Base-by-base conservation (phyloP, 1,284 basidiomycete genomes). In the Calocybe gambosa region DNA sequence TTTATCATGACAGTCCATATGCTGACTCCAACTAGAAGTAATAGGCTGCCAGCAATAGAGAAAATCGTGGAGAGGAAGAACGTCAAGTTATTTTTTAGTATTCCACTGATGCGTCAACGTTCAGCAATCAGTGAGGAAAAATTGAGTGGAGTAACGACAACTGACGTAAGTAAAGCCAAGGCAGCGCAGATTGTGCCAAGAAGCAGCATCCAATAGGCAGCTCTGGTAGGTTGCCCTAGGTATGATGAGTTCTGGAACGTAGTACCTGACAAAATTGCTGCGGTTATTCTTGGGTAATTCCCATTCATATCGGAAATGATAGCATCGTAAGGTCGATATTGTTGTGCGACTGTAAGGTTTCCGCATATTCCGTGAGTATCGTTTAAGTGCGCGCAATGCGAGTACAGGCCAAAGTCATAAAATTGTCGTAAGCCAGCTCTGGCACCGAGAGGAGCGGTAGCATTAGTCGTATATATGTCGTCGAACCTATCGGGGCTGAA, bases 401-500 rank as follows among this genome's bases (percentile, higher is more conserved):
- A 78, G 66, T 90, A 90, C 33, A 90, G 68, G 18, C 87, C 87
- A 54, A 85, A 90, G 49, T 78, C 68, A 66, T 90, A 90, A 50
- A 72, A 62, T 59, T 82, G 75, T 56, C 87, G 79, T 45, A 90
- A 67, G 25, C 87, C 87, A 18, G 69, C 66, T 42, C 66, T 57
- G 40, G 67, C 60, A 45, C 69, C 71, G 2, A 90, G 74, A 3
- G 86, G 82, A 40, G 74, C 71, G 35, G 77, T 77, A 23, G 77
- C 70, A 60, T 89, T 84, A 43, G 61, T 59, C n/a, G 82, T 77
- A 62, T 87, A 87, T n/a, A 90, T 68, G 20, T 74, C 77, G 33
- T 71, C 62, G 36, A 84, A 77, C 12, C 77, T 75, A 60, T 84
- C 82, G 15, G 70, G 28, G 9, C 28, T 63, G 39, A 81, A 69